Evolutionary conservation across 768 basidiomycete genomes (phyloP), one percentile per base, ranked within the genome.

Genomic region (Leccinum subgranulosum): DNA sequence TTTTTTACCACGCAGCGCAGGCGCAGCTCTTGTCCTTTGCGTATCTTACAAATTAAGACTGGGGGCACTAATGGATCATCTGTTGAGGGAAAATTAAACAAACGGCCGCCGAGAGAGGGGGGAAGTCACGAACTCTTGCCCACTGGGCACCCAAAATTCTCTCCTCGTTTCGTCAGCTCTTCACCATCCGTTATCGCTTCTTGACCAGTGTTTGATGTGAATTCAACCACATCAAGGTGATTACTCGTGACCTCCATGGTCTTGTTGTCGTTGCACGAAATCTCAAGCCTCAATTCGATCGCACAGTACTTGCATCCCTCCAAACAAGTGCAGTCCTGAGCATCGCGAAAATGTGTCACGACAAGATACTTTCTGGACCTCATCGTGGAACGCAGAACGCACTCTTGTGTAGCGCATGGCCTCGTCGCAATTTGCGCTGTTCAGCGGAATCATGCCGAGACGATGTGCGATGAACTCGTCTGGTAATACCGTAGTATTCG

Each of bases 391-490:
- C 41, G 53, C 12, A 49, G 62, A 19, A 75, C 83, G 54, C 64
- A 87, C 90, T 69, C 88, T 79, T 52, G 85, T 87, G 65, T 88
- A 88, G 59, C 87, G 81, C 72, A 98, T 90, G 21, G 84, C 91
- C 67, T 93, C 91, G 60, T 94, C 92, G 64, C 93, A 95, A 62
- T 90, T 91, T 39, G 85, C 78, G 73, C 92, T 95, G 51, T 88
- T 79, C 23, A 99, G 78, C 8, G 97, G 97, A 28, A 99, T 81
- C 84, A 97, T 89, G 23, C 97, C 97, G 29, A 99, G 79, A 51
- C 97, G 85, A 73, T 99, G 97, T 0, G 94, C 92, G 59, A 99
- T 89, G 76, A 94, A 97, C 76, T 99, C 97, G 74, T 99, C 97
- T 2, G 95, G 92, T 21, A 99, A 76, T 4, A 97, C 95, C 2